Percentiles rank a stretch among this genome's conserved stretches.
phyloP scores from a whole-genome alignment of 2,329 filamentous ascomycete genomes.

The Chrysoporthe cubensis region DNA sequence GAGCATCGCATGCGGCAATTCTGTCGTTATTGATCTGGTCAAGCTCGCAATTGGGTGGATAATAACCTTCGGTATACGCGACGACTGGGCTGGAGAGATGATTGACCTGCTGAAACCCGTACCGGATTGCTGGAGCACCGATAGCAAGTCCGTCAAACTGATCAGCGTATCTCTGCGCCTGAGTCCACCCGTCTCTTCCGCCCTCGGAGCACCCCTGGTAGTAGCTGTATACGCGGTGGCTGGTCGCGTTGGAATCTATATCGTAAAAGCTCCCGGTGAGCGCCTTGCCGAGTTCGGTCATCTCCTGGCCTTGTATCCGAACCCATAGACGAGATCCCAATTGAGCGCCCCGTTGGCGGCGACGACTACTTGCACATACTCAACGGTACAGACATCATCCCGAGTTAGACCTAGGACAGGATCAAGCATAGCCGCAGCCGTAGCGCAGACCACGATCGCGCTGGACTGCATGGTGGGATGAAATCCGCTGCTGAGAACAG shows the following conservation, averaged over 20 bases:
- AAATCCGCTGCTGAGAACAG: too few relatives aligned
- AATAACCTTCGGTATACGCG: slow-evolving; percentile 43
- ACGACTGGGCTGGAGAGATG: slow-evolving; percentile 38
- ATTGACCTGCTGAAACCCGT: slow-evolving; percentile 48
- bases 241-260: background rate
- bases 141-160: slow-evolving; percentile 57
- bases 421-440: too few relatives aligned
- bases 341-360: slow-evolving; percentile 55
- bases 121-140: slow-evolving; percentile 42
- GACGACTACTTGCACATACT: slow-evolving; percentile 33
- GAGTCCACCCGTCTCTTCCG: slow-evolving; percentile 55
- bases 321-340: slow-evolving; percentile 54
- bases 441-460: too few relatives aligned
- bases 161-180: slow-evolving; percentile 51
- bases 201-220: slow-evolving; percentile 59
- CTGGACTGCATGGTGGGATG: too few relatives aligned
- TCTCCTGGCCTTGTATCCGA: slow-evolving; percentile 56
- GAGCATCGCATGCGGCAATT: slow-evolving; percentile 51
- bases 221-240: slow-evolving; percentile 41
- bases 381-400: slow-evolving; percentile 14
- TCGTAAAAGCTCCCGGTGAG: slow-evolving; percentile 47
- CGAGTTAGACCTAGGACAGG: background rate
- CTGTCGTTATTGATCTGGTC: slow-evolving; percentile 56
- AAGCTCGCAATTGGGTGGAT: slow-evolving; percentile 43
- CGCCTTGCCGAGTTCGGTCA: slow-evolving; percentile 51